Evolutionary conservation across 148 eudicot genomes (phyloP).

Genomic region (Amaranthus hypochondriacus): DNA sequence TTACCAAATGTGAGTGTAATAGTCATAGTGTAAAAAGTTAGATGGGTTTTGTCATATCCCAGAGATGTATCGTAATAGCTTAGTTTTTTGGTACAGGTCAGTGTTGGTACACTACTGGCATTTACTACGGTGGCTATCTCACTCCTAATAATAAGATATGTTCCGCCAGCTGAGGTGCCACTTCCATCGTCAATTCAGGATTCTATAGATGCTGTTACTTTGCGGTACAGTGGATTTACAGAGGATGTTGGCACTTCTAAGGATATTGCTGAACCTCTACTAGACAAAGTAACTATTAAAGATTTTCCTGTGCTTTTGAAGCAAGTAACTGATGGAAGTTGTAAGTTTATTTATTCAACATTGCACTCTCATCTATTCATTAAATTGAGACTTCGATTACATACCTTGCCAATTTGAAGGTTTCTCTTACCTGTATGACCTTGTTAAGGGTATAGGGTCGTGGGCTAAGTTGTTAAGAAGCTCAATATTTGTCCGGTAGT

Average conservation of each 20-base stretch:
- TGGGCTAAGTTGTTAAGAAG: neutral
- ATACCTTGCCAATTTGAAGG: neutral
- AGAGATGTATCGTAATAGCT: conserved; percentile 10
- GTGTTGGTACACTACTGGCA: conserved; percentile 64
- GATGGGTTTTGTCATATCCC: neutral
- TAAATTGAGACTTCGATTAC: neutral
- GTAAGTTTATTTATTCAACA: conserved; percentile 17
- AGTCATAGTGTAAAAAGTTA: neutral
- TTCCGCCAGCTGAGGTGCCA: conserved; percentile 43
- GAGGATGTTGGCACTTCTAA: conserved; percentile 24
- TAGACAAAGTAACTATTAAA: conserved; percentile 16
- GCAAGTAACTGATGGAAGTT: conserved; percentile 36
- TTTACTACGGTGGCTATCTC: conserved; percentile 58
- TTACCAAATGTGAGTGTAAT: too few relatives aligned
- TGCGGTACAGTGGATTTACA: conserved; percentile 21
- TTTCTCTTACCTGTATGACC: neutral
- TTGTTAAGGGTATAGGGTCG: neutral
- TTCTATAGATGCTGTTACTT: conserved; percentile 30
- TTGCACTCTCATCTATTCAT: conserved; percentile 9
- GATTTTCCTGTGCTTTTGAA: conserved; percentile 29
- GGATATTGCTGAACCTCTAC: conserved; percentile 29
- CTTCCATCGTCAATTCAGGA: conserved; percentile 42
- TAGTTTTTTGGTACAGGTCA: conserved; percentile 42
- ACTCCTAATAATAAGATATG: conserved; percentile 48
- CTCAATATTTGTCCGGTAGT: neutral